Percentiles rank a stretch among this genome's conserved stretches.
phyloP scores from a whole-genome alignment of 495 filamentous ascomycete species.

The Darksidea phi region DNA sequence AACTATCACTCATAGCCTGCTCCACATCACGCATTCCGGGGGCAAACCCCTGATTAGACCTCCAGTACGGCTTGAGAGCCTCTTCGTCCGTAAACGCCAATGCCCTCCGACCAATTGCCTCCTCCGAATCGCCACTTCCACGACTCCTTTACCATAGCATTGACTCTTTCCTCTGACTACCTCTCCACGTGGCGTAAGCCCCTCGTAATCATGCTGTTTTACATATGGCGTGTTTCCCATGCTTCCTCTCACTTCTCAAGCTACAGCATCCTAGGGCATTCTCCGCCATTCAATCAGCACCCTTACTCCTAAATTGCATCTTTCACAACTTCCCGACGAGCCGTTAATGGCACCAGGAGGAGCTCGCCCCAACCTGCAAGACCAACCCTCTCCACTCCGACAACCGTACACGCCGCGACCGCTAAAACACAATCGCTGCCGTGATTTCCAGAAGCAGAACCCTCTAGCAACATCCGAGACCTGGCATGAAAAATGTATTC shows the following conservation, averaged over 20 bases:
- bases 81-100: too few relatives aligned
- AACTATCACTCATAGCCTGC: too few relatives aligned
- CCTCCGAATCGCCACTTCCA: neutral
- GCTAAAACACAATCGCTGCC: constrained; percentile 6
- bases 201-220: neutral
- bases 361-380: constrained; percentile 1
- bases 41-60: too few relatives aligned
- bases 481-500: constrained; percentile 6
- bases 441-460: constrained; percentile 2
- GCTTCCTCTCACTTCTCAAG: constrained; percentile 7
- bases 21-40: too few relatives aligned
- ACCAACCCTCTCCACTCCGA: neutral
- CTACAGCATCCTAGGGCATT: neutral
- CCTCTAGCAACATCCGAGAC: neutral
- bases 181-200: constrained; percentile 1
- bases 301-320: constrained; percentile 10
- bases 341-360: constrained; percentile 10
- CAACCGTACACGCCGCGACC: neutral
- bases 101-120: too few relatives aligned
- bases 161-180: constrained; percentile 6
- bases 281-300: neutral
- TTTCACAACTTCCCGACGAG: neutral
- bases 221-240: neutral
- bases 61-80: too few relatives aligned
- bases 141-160: neutral